Evolutionary conservation across 2,329 filamentous ascomycete species (phyloP).

Genomic region (Fusarium sp.): DNA sequence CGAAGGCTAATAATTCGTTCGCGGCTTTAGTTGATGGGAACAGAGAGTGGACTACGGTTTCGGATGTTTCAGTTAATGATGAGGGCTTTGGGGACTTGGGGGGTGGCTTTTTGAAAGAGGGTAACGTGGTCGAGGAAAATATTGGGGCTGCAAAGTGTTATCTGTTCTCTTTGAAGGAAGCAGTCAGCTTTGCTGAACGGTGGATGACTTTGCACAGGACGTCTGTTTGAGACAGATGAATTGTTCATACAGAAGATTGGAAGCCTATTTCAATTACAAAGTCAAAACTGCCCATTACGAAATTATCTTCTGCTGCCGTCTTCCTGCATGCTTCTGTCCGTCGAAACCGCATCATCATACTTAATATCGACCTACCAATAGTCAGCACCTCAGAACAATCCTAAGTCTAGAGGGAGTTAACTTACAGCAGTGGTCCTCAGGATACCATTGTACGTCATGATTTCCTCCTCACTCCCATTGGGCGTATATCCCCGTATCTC

Average conservation of each 20-base stretch:
- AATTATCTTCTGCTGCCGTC: not conserved
- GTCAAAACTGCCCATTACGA: no score
- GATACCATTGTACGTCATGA: slow-evolving; percentile 43
- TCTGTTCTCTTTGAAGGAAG: not conserved
- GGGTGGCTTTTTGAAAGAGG: fast-evolving
- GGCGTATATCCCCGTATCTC: slow-evolving; percentile 39
- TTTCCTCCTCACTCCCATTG: slow-evolving; percentile 41
- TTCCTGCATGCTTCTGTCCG: not conserved
- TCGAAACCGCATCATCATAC: not conserved
- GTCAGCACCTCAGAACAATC: no score
- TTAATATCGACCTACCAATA: not conserved
- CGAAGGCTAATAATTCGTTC: not conserved
- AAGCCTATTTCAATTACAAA: not conserved
- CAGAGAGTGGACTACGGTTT: not conserved
- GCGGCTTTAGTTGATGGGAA: not conserved
- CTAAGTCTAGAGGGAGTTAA: fast-evolving
- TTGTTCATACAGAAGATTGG: no score
- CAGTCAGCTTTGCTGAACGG: not conserved
- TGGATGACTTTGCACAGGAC: not conserved
- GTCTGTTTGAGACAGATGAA: not conserved
- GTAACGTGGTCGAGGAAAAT: not conserved
- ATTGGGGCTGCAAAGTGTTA: not conserved
- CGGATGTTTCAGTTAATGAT: not conserved
- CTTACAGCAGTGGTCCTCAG: slow-evolving; percentile 36
- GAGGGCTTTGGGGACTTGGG: not conserved